Evolutionary conservation across 768 basidiomycete genomes (phyloP).

Genomic region (Phylloporus arenicola): DNA sequence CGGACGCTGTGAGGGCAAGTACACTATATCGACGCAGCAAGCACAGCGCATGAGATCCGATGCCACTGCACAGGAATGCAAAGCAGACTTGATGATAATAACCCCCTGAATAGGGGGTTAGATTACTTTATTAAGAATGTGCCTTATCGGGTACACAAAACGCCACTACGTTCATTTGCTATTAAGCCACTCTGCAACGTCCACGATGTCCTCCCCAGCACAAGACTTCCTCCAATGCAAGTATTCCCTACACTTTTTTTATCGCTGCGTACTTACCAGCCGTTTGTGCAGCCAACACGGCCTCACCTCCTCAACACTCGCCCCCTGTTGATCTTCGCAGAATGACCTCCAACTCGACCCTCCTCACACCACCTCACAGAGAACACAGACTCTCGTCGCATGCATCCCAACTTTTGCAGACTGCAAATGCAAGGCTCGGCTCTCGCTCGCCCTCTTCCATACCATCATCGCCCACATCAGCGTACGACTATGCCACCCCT

Average conservation of each 20-base stretch:
- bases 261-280: not conserved
- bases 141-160: slow-evolving; percentile 1
- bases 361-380: slow-evolving; percentile 38
- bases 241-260: not conserved
- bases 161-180: slow-evolving; percentile 18
- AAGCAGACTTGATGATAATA: not conserved
- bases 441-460: slow-evolving; percentile 70
- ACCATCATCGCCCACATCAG: slow-evolving; percentile 73
- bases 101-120: slow-evolving; percentile 10
- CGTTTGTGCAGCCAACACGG: slow-evolving; percentile 13
- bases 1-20: not conserved
- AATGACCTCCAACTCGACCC: slow-evolving; percentile 46
- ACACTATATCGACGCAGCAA: not conserved
- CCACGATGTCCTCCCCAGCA: slow-evolving; percentile 13
- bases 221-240: slow-evolving; percentile 20
- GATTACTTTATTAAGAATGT: not conserved
- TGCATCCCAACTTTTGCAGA: slow-evolving; percentile 45
- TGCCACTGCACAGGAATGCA: not conserved
- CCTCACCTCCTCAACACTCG: slow-evolving; percentile 20
- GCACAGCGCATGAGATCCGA: not conserved
- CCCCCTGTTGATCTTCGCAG: slow-evolving; percentile 47
- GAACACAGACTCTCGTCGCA: slow-evolving; percentile 38
- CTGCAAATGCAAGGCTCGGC: slow-evolving; percentile 41
- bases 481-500: slow-evolving; percentile 41
- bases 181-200: slow-evolving; percentile 13